phyloP scores from a whole-genome alignment of 352 stramenopile genomes.

The Phytopythium litorale region DNA sequence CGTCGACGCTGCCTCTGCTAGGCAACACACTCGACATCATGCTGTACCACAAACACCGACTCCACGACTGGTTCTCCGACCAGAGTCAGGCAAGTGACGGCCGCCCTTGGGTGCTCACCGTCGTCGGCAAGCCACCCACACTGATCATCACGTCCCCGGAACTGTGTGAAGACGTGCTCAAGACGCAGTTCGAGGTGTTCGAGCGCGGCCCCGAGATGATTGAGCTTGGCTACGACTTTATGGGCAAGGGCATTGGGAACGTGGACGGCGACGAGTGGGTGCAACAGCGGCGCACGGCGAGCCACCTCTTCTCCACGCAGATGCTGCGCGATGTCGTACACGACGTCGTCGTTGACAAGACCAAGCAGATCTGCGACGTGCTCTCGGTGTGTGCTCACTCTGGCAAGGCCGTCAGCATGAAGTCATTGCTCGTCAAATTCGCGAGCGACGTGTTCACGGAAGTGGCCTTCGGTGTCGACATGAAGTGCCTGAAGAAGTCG shows the following conservation, averaged over 20 bases:
- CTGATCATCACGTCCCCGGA: slow-evolving; percentile 35
- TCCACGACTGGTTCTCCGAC: slow-evolving; percentile 58
- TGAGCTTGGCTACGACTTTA: slow-evolving; percentile 24
- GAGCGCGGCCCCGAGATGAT: slow-evolving; percentile 17
- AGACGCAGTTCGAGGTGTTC: slow-evolving; percentile 70
- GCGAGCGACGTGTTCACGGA: slow-evolving; percentile 54
- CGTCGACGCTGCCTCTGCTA: slow-evolving; percentile 28
- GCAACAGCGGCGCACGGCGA: slow-evolving; percentile 50
- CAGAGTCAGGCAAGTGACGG: slow-evolving; percentile 28
- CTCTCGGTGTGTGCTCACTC: slow-evolving; percentile 43
- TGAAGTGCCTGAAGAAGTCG: slow-evolving; percentile 23
- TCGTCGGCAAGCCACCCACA: slow-evolving; percentile 22
- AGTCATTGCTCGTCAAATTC: slow-evolving; percentile 18
- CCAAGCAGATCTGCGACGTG: slow-evolving; percentile 17
- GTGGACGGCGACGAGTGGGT: slow-evolving; percentile 39
- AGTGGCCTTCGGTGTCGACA: slow-evolving; percentile 62
- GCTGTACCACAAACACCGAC: slow-evolving; percentile 28
- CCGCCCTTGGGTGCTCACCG: slow-evolving; percentile 42
- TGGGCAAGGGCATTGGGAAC: slow-evolving; percentile 50
- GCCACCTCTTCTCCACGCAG: slow-evolving; percentile 62
- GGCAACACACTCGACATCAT: slow-evolving; percentile 34
- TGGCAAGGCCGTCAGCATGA: slow-evolving; percentile 19
- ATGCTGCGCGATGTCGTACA: slow-evolving; percentile 26
- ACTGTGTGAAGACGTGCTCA: slow-evolving; percentile 49
- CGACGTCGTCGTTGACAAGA: slow-evolving; percentile 26